Evolutionary conservation across 83 land plant species (phyloP).

Genomic region (Larix sibirica): DNA sequence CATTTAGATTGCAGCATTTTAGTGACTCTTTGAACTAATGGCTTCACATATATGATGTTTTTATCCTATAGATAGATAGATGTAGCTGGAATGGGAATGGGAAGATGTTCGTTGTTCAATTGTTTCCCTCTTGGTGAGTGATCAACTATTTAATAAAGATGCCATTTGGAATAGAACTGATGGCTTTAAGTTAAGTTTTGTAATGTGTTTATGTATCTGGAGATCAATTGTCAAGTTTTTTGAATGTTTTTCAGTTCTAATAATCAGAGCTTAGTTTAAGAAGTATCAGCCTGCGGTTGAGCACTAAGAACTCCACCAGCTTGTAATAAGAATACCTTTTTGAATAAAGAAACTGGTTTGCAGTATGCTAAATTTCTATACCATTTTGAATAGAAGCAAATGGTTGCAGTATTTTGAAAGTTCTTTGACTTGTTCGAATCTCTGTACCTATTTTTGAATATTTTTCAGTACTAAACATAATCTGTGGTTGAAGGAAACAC

Average conservation of each 20-base stretch:
- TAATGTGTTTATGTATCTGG: not conserved
- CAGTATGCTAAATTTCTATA: no score
- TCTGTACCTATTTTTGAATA: no score
- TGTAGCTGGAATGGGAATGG: not conserved
- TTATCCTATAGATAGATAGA: not conserved
- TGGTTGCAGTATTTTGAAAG: no score
- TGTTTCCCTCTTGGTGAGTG: not conserved
- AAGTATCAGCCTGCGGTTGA: no score
- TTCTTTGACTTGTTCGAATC: no score
- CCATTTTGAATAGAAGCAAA: no score
- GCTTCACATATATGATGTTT: not conserved
- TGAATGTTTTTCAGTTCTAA: not conserved
- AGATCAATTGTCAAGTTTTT: not conserved
- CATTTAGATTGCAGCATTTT: constrained; percentile 5
- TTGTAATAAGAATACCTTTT: no score
- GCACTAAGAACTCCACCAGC: no score
- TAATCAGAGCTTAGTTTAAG: not conserved
- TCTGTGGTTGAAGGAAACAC: no score
- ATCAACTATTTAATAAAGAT: not conserved
- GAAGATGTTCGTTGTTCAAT: not conserved
- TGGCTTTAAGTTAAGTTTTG: not conserved
- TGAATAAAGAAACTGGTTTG: no score
- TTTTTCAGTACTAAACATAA: no score
- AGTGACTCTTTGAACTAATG: not conserved
- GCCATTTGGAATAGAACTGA: not conserved